These are phyloP conservation scores for Terana coerulea DNA, from an alignment of 768 basidiomycete species.

Conservation along the genomic window DNA sequence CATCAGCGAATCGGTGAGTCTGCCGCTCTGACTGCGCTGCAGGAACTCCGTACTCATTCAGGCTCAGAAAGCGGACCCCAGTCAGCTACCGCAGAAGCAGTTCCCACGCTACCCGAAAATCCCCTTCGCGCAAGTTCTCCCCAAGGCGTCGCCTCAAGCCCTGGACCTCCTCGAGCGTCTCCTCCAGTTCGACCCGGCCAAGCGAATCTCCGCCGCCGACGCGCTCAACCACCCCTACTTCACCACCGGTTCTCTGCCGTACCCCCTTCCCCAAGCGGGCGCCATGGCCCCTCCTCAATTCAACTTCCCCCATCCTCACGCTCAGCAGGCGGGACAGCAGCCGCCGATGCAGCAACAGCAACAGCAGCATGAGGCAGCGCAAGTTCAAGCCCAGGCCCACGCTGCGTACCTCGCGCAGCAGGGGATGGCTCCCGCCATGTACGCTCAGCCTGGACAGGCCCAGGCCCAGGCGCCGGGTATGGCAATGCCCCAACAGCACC, in stretches of 20 bases:
- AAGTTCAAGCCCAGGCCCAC: constrained; percentile 29
- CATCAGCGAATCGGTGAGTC: constrained; percentile 78
- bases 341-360: constrained; percentile 43
- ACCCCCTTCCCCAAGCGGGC: constrained; percentile 42
- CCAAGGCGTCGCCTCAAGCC: constrained; percentile 85
- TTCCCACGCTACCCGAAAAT: constrained; percentile 87
- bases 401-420: constrained; percentile 32
- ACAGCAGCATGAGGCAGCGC: constrained; percentile 21
- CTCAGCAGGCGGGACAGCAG: constrained; percentile 45
- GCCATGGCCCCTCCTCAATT: constrained; percentile 67
- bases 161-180: constrained; percentile 92
- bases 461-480: constrained; percentile 31
- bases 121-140: constrained; percentile 74
- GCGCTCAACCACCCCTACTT: constrained; percentile 94
- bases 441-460: constrained; percentile 6
- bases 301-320: constrained; percentile 64
- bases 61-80: constrained; percentile 66
- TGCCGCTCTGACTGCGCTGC: neutral
- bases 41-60: constrained; percentile 10
- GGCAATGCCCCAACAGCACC: constrained; percentile 16
- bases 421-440: constrained; percentile 13
- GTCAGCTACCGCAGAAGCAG: constrained; percentile 51
- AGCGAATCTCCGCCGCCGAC: constrained; percentile 87
- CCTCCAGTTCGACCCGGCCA: constrained; percentile 92
- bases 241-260: constrained; percentile 42